Evolutionary conservation across 2,329 filamentous ascomycete genomes (phyloP), one percentile per base, ranked within the genome.

Genomic region (Sporothrix brasiliensis): DNA sequence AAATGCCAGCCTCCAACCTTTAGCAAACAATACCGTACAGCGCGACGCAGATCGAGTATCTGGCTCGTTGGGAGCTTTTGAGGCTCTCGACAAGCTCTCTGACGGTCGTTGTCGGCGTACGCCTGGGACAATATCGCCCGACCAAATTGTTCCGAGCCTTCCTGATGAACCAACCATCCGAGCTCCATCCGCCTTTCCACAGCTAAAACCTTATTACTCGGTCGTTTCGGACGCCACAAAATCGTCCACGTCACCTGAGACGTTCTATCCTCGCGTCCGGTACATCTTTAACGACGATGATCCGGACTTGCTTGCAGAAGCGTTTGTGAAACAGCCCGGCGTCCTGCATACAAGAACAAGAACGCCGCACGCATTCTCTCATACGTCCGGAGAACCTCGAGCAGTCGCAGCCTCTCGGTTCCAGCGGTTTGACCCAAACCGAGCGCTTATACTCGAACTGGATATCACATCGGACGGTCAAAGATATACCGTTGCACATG

Each of bases 231-330:
- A 97, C 79, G 81, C 86, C 13, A 86, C 88, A n/a, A 89, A 87
- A 67, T 27, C 73, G 60, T 44, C 72, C 70, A 16, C 73, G 72
- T 49, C 73, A 1, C 72, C 77, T 30, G 75, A 92, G 60, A 91
- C 92, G 73, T 86, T 92, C 76, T 94, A 98, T 78, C 95, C 94
- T 1, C 89, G 88, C 68, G 89, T 97, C 1, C 93, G 94, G 81
- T 98, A 98, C 81, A 87, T 98, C 77, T 98, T 99, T 82, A 88
- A 88, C 75, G 94, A 98, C 79, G 95, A 98, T 80, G 93, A 97
- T 77, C 87, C 89, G 1, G 91, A 94, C 61, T 83, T 91, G 58
- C 83, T 97, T 50, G 91, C 91, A 1, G 85, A 88, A 50, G 89
- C 91, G 1, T 89, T 79, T 79, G 87, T 78, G 69, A 82, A 81